Evolutionary conservation across 2,329 filamentous ascomycete genomes (phyloP).

Genomic region (Talaromyces sp.): DNA sequence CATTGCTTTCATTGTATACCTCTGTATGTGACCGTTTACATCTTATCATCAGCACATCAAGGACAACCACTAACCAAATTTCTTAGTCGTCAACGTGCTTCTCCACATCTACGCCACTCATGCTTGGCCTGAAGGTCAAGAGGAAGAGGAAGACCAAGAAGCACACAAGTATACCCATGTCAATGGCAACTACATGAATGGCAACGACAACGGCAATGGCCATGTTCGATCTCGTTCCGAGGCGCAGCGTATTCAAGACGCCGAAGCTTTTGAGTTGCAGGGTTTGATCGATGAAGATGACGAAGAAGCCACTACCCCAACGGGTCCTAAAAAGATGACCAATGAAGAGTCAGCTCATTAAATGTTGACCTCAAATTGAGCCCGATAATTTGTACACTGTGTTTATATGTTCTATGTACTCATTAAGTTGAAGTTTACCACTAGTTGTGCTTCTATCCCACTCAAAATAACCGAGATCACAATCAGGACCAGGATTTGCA

Average conservation of each 20-base stretch:
- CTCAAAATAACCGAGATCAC: too few relatives aligned
- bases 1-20: conserved; percentile 84
- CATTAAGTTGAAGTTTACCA: too few relatives aligned
- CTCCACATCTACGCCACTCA: conserved; percentile 78
- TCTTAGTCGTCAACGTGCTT: conserved; percentile 75
- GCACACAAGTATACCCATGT: conserved; percentile 16
- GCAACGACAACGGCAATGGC: conserved; percentile 45
- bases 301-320: conserved; percentile 49
- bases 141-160: conserved; percentile 19
- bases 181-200: conserved; percentile 39
- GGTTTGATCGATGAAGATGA: conserved; percentile 89
- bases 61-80: conserved; percentile 8
- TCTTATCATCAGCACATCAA: neutral
- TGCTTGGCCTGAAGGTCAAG: conserved; percentile 48
- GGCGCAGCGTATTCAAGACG: conserved; percentile 67
- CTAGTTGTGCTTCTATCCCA: too few relatives aligned
- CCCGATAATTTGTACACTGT: neutral
- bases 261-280: conserved; percentile 91
- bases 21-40: conserved; percentile 59
- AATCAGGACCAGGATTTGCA: too few relatives aligned
- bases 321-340: conserved; percentile 29
- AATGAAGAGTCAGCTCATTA: conserved; percentile 10
- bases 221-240: conserved; percentile 37
- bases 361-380: neutral
- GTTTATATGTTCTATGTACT: too few relatives aligned